Conservation (phyloP, 768 basidiomycete species). For the Harrya chromipes region DNA sequence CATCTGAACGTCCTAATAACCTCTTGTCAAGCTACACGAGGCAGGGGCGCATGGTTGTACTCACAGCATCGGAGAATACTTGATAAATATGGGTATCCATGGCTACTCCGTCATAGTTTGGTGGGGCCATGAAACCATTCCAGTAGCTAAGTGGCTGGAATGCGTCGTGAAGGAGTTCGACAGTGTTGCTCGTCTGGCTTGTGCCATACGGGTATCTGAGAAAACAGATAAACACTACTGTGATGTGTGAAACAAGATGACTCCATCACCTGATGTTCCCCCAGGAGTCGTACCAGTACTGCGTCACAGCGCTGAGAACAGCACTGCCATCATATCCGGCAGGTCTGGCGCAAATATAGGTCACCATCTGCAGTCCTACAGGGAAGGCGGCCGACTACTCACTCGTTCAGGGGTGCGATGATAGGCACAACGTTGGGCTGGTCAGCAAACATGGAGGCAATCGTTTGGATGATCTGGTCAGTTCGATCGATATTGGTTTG, state of each 20-base stretch:
- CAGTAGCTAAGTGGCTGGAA: slow-evolving; percentile 75
- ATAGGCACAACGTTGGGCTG: slow-evolving; percentile 53
- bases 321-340: slow-evolving; percentile 60
- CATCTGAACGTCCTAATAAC: slow-evolving; percentile 42
- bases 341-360: slow-evolving; percentile 45
- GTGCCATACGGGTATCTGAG: slow-evolving; percentile 41
- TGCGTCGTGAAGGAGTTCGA: slow-evolving; percentile 73
- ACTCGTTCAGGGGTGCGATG: slow-evolving; percentile 84
- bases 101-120: slow-evolving; percentile 59
- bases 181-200: slow-evolving; percentile 48
- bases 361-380: not conserved
- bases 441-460: slow-evolving; percentile 58
- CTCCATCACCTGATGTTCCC: slow-evolving; percentile 59
- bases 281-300: slow-evolving; percentile 77
- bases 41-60: slow-evolving; percentile 17
- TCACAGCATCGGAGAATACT: slow-evolving; percentile 59
- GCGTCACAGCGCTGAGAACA: slow-evolving; percentile 46
- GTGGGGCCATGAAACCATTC: slow-evolving; percentile 56
- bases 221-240: slow-evolving; percentile 1
- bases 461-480: slow-evolving; percentile 56
- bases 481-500: slow-evolving; percentile 67
- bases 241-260: not conserved
- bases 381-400: slow-evolving; percentile 6
- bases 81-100: slow-evolving; percentile 83
- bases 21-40: not conserved